These are phyloP conservation scores for Lachnellula suecica DNA, from an alignment of 2,329 filamentous ascomycete species.

Conservation along the genomic window DNA sequence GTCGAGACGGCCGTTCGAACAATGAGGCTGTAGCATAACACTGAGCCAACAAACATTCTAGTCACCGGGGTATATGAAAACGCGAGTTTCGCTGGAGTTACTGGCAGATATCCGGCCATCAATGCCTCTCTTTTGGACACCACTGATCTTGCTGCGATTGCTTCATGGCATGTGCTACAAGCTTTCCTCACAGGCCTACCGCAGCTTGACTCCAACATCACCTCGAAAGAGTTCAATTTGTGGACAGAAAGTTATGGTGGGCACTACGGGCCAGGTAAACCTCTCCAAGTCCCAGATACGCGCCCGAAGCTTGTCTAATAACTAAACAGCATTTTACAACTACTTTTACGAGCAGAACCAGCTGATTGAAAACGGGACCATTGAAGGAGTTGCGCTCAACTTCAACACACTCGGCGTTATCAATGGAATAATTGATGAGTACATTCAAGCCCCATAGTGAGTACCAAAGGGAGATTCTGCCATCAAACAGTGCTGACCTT, in stretches of 20 bases:
- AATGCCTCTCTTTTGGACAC: conserved; percentile 51
- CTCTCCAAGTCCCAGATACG: too few relatives aligned
- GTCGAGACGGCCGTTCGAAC: too few relatives aligned
- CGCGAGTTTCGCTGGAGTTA: conserved; percentile 15
- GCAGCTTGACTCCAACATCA: conserved; percentile 29
- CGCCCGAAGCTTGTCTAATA: not conserved
- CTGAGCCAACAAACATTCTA: not conserved
- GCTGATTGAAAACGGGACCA: conserved; percentile 46
- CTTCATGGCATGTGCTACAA: conserved; percentile 55
- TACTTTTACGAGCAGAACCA: conserved; percentile 61
- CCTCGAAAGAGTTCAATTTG: conserved; percentile 45
- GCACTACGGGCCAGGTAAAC: conserved; percentile 55
- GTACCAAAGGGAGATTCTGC: not conserved
- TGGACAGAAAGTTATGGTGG: conserved; percentile 67
- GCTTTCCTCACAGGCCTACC: conserved; percentile 50
- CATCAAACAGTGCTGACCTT: not conserved
- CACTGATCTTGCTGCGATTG: conserved; percentile 54
- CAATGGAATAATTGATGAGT: conserved; percentile 65
- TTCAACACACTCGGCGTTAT: conserved; percentile 64
- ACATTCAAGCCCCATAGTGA: conserved; percentile 47
- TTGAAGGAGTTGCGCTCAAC: conserved; percentile 54
- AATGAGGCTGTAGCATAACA: not conserved
- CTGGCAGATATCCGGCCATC: conserved; percentile 25
- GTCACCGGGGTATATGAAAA: conserved; percentile 12
- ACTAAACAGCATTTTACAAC: conserved; percentile 47